Percentiles rank a stretch among this genome's conserved stretches.
Conservation (phyloP, 192 early-diverging fungal species). For the Backusella circina region DNA sequence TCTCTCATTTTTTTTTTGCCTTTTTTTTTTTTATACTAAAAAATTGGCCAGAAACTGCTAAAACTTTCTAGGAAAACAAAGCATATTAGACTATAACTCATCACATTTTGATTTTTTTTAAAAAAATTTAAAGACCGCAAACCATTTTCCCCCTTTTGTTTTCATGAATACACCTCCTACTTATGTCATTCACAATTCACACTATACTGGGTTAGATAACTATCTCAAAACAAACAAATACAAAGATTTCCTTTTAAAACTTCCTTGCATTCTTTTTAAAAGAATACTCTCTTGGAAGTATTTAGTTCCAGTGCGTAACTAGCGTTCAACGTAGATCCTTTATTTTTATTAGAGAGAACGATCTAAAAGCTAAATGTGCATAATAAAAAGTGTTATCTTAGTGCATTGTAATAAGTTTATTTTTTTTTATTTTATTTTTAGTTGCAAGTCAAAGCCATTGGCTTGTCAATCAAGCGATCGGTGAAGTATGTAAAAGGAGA, state of each 20-base stretch:
- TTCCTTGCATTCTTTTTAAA: background rate
- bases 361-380: background rate
- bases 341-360: background rate
- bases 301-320: background rate
- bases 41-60: background rate
- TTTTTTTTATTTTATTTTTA: background rate
- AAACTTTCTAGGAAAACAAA: background rate
- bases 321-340: background rate
- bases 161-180: background rate
- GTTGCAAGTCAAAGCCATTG: background rate
- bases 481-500: background rate
- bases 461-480: background rate
- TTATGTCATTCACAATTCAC: constrained; percentile 1
- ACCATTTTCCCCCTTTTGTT: background rate
- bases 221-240: background rate
- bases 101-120: background rate
- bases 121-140: background rate
- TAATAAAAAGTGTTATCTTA: background rate
- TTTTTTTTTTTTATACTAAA: background rate
- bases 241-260: background rate
- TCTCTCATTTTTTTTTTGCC: background rate
- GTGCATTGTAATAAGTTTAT: background rate
- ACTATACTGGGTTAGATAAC: background rate
- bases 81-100: background rate
- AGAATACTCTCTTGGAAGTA: background rate